A percentile compares a stretch with the other conserved stretches of the same genome.
These are phyloP conservation scores for Trametes hirsuta DNA, from an alignment of 1,284 basidiomycete species.

Conservation along the genomic window DNA sequence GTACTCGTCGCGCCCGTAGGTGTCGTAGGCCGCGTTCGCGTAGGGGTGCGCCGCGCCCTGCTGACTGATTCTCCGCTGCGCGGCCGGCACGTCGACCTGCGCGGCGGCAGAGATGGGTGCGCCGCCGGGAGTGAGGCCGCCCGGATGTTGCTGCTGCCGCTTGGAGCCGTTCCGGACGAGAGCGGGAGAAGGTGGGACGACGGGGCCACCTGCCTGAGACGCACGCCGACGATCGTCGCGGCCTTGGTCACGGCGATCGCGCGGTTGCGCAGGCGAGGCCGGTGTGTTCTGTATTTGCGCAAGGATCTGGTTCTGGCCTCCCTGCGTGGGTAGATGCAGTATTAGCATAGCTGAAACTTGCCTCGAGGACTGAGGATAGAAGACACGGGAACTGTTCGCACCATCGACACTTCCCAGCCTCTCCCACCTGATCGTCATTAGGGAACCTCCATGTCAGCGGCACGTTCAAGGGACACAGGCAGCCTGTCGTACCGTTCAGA, in stretches of 20 bases:
- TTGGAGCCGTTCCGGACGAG: conserved; percentile 75
- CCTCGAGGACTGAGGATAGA: conserved; percentile 9
- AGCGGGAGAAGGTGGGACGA: conserved; percentile 73
- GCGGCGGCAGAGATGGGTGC: conserved; percentile 74
- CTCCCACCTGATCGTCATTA: conserved; percentile 65
- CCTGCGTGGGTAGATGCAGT: conserved; percentile 33
- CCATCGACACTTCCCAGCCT: conserved; percentile 90
- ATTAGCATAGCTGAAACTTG: conserved; percentile 25
- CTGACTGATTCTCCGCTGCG: conserved; percentile 50
- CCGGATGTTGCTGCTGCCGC: conserved; percentile 52
- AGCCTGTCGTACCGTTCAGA: conserved; percentile 59
- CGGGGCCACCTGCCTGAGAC: conserved; percentile 58
- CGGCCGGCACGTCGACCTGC: conserved; percentile 68
- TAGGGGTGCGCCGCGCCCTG: conserved; percentile 61
- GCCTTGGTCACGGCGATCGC: conserved; percentile 51
- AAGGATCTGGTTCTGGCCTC: conserved; percentile 60
- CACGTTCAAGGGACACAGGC: conserved; percentile 13
- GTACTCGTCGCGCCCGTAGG: conserved; percentile 46
- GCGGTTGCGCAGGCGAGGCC: conserved; percentile 42
- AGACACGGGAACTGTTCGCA: conserved; percentile 40
- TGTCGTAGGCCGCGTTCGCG: conserved; percentile 63
- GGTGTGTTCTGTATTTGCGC: conserved; percentile 60
- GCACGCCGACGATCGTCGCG: conserved; percentile 53
- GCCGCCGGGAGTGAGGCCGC: conserved; percentile 57
- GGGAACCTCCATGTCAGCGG: conserved; percentile 16